Evolutionary conservation across 768 basidiomycete genomes (phyloP).

Genomic region (Pleurotus eryngii): DNA sequence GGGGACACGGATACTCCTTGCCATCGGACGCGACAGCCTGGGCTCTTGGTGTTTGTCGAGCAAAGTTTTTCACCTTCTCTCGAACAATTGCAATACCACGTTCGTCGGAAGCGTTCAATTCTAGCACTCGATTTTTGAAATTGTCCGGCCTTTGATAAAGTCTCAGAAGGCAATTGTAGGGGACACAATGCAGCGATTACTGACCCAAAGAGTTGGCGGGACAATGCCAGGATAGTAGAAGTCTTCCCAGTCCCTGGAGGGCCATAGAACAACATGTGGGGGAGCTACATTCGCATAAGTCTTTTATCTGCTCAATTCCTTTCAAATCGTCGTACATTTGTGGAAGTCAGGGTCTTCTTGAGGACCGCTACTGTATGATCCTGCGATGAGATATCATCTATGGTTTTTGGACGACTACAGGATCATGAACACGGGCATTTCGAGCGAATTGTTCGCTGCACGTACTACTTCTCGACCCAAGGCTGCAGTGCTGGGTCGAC

Average conservation of each 20-base stretch:
- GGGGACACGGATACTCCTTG: conserved; percentile 90
- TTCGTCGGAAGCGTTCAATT: conserved; percentile 98
- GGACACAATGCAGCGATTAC: conserved; percentile 16
- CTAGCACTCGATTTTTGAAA: conserved; percentile 88
- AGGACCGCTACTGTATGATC: conserved; percentile 94
- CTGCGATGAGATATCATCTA: conserved; percentile 96
- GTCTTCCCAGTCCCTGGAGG: conserved; percentile 99
- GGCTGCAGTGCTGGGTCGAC: conserved; percentile 69
- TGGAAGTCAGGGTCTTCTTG: conserved; percentile 83
- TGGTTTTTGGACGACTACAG: conserved; percentile 89
- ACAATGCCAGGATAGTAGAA: conserved; percentile 91
- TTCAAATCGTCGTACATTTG: conserved; percentile 60
- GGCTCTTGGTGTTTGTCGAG: conserved; percentile 87
- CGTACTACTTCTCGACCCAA: conserved; percentile 99
- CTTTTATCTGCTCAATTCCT: too few species aligned
- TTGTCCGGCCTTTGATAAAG: conserved; percentile 74
- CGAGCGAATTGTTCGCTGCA: conserved; percentile 3
- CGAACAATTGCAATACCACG: conserved; percentile 95
- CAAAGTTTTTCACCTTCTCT: conserved; percentile 98
- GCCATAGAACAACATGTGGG: conserved; percentile 99
- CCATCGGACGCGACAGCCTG: conserved; percentile 69
- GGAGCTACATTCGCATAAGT: conserved; percentile 55
- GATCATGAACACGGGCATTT: conserved; percentile 3
- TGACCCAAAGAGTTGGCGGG: conserved; percentile 93
- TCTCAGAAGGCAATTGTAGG: neutral